Percentiles rank a stretch among this genome's conserved stretches.
Evolutionary conservation across 2,329 filamentous ascomycete genomes (phyloP).

Genomic region (Aspergillus puulaauensis): DNA sequence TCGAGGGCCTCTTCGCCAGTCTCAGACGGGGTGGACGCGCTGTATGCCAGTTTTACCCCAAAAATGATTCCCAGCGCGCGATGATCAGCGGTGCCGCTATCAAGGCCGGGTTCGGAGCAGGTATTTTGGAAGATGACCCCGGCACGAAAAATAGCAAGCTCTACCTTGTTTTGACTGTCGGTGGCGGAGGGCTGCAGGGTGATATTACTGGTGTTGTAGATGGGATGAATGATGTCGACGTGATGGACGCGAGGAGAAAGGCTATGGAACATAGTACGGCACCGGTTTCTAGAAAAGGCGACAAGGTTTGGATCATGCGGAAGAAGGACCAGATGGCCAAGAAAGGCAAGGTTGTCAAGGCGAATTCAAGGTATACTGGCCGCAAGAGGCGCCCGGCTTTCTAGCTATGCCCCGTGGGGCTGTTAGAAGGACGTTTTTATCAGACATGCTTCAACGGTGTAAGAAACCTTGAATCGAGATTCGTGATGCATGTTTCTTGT

Average conservation of each 20-base stretch:
- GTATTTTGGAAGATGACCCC: slow-evolving; percentile 90
- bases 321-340: slow-evolving; percentile 90
- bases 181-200: slow-evolving; percentile 61
- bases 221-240: slow-evolving; percentile 84
- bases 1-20: slow-evolving; percentile 85
- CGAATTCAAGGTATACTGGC: slow-evolving; percentile 89
- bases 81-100: slow-evolving; percentile 93
- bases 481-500: neutral
- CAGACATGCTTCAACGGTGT: neutral
- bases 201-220: slow-evolving; percentile 90
- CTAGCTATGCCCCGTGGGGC: slow-evolving; percentile 38
- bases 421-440: neutral
- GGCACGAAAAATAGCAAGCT: slow-evolving; percentile 95
- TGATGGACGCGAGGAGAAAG: slow-evolving; percentile 67
- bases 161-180: slow-evolving; percentile 93
- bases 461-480: neutral
- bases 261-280: slow-evolving; percentile 42
- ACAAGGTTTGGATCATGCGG: slow-evolving; percentile 52
- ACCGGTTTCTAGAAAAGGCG: slow-evolving; percentile 46
- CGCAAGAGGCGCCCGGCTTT: slow-evolving; percentile 80
- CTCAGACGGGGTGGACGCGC: slow-evolving; percentile 81
- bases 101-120: slow-evolving; percentile 91
- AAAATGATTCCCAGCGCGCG: slow-evolving; percentile 84
- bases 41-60: slow-evolving; percentile 97
- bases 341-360: slow-evolving; percentile 93